Percentiles rank a stretch among this genome's conserved stretches.
Evolutionary conservation across 2,329 filamentous ascomycete species (phyloP).

Genomic region (Cadophora malorum): DNA sequence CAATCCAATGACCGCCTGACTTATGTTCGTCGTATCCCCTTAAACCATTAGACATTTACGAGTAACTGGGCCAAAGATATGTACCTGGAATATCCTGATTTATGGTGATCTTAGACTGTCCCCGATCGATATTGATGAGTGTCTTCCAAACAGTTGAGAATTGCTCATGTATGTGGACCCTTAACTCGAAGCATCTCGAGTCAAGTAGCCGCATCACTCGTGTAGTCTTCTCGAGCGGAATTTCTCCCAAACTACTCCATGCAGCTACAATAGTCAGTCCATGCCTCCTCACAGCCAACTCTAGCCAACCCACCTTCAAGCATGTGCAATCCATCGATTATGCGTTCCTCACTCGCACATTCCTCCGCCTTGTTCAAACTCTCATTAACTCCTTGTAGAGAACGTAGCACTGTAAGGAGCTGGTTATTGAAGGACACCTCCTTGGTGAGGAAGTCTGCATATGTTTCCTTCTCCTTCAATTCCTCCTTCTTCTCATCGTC

Average conservation of each 20-base stretch:
- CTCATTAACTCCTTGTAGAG: constrained; percentile 62
- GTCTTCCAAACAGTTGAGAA: constrained; percentile 75
- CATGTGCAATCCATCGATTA: constrained; percentile 62
- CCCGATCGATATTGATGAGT: constrained; percentile 67
- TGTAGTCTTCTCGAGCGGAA: constrained; percentile 67
- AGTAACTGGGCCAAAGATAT: background rate
- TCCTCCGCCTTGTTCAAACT: constrained; percentile 68
- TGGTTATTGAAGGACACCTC: constrained; percentile 67
- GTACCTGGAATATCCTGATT: constrained; percentile 30
- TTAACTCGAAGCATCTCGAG: constrained; percentile 69
- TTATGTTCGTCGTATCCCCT: constrained; percentile 54
- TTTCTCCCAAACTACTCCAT: constrained; percentile 61
- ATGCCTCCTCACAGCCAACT: background rate
- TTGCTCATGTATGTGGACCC: constrained; percentile 68
- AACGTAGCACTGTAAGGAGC: constrained; percentile 56
- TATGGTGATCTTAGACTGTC: constrained; percentile 62
- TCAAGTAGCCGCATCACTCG: constrained; percentile 70
- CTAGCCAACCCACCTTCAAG: constrained; percentile 56
- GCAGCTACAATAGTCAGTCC: constrained; percentile 52
- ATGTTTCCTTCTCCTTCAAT: constrained; percentile 56
- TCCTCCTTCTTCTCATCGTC: constrained; percentile 54
- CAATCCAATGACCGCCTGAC: constrained; percentile 61
- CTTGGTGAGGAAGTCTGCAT: constrained; percentile 60
- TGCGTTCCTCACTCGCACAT: constrained; percentile 58
- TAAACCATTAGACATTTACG: constrained; percentile 14